These are phyloP conservation scores for apple (Malus domestica) DNA, from an alignment of 306 rosid genomes.

Conservation along the genomic window DNA sequence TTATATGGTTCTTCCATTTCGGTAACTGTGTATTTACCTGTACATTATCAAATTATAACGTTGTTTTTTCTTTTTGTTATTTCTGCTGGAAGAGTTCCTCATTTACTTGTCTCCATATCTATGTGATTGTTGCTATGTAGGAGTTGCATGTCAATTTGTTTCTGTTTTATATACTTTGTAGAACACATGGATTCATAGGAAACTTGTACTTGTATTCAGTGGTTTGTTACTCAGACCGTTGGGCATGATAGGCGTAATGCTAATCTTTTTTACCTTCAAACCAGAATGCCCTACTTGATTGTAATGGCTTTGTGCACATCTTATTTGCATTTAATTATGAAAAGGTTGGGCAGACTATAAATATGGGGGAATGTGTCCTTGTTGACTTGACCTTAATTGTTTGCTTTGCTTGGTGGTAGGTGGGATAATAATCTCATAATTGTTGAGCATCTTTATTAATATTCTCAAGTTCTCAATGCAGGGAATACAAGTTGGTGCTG, in stretches of 20 bases:
- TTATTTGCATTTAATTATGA: not conserved
- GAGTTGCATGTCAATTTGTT: not conserved
- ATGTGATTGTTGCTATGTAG: not conserved
- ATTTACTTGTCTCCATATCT: not conserved
- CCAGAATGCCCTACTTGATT: not conserved
- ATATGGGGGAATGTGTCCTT: not conserved
- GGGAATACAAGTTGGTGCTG: constrained; percentile 80
- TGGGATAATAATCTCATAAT: not conserved
- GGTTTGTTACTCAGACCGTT: not conserved
- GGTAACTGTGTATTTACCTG: not conserved
- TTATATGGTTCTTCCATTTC: not conserved
- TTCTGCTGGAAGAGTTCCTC: not conserved
- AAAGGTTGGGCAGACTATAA: not conserved
- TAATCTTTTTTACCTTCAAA: not conserved
- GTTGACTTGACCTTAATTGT: not conserved
- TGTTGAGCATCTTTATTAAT: constrained; percentile 16
- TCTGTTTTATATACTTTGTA: not conserved
- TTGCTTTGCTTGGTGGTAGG: not conserved
- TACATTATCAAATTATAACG: not conserved
- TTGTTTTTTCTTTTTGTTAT: too few species aligned
- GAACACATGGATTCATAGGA: not conserved
- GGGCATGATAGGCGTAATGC: not conserved
- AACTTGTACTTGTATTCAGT: not conserved
- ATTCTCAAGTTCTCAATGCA: constrained; percentile 27
- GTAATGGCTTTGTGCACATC: not conserved